phyloP scores from a whole-genome alignment of 257 asterid genomes.

The Echium plantagineum region DNA sequence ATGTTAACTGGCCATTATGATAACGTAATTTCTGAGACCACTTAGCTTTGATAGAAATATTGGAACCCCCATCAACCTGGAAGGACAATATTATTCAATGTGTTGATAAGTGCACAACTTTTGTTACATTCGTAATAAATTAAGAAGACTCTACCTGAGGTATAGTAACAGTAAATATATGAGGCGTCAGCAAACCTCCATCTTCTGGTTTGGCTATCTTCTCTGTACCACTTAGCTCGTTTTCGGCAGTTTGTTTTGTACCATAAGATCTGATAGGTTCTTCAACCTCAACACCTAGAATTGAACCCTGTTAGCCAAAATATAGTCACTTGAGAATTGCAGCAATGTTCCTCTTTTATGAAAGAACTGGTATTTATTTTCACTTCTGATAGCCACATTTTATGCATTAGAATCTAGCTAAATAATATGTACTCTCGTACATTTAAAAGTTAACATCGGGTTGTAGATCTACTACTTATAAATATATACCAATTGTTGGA shows the following conservation, averaged over 20 bases:
- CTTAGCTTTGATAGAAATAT: constrained; percentile 52
- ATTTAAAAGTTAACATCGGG: background rate
- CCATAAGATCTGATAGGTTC: constrained; percentile 51
- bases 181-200: constrained; percentile 57
- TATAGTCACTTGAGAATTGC: constrained; percentile 49
- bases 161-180: constrained; percentile 57
- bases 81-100: constrained; percentile 2
- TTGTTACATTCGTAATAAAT: background rate
- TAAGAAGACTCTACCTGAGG: constrained; percentile 44
- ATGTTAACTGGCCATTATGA: constrained; percentile 46
- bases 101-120: background rate
- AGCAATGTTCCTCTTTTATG: constrained; percentile 18
- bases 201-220: constrained; percentile 43
- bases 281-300: constrained; percentile 97
- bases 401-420: background rate
- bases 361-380: constrained; percentile 6
- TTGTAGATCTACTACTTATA: background rate
- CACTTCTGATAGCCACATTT: background rate
- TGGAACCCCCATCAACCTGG: constrained; percentile 85
- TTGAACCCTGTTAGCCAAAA: constrained; percentile 99
- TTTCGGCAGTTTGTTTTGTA: constrained; percentile 38
- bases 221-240: constrained; percentile 20
- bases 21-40: constrained; percentile 83
- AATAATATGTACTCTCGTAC: background rate
- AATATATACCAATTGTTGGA: too few relatives aligned